phyloP scores from a whole-genome alignment of 352 stramenopile species.

The Globisporangium canariense region DNA sequence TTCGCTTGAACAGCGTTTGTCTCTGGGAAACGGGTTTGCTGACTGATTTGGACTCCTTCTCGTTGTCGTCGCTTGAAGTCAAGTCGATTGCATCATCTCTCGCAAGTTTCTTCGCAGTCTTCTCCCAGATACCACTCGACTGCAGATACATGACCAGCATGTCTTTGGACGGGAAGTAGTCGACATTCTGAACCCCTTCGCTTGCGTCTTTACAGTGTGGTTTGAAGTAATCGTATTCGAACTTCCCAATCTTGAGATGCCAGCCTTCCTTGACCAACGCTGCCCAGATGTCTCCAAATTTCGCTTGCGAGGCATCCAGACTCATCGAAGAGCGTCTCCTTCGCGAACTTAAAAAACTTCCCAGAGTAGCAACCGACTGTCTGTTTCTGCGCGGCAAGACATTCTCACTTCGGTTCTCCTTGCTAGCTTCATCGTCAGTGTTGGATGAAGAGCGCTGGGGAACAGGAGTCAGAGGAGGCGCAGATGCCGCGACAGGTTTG shows the following conservation, averaged over 20 bases:
- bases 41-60: background rate
- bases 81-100: slow-evolving; percentile 27
- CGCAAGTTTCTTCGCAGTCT: slow-evolving; percentile 37
- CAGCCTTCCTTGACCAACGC: slow-evolving; percentile 48
- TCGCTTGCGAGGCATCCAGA: slow-evolving; percentile 27
- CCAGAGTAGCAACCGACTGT: background rate
- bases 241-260: slow-evolving; percentile 33
- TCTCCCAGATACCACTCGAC: slow-evolving; percentile 44
- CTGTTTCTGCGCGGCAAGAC: background rate
- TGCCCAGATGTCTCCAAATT: slow-evolving; percentile 60
- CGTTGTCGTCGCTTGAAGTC: slow-evolving; percentile 26
- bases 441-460: background rate
- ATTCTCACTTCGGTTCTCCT: slow-evolving; percentile 15
- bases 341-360: background rate
- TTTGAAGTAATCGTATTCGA: slow-evolving; percentile 61
- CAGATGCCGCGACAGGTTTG: background rate
- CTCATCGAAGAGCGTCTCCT: background rate
- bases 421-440: slow-evolving; percentile 21
- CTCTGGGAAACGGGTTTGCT: background rate
- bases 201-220: slow-evolving; percentile 35
- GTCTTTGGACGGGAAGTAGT: slow-evolving; percentile 50
- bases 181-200: slow-evolving; percentile 31
- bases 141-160: slow-evolving; percentile 51
- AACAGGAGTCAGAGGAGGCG: background rate
- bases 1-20: slow-evolving; percentile 15